Conservation (phyloP, 2,329 filamentous ascomycete species). For the Aotearoamyces nothofagi region DNA sequence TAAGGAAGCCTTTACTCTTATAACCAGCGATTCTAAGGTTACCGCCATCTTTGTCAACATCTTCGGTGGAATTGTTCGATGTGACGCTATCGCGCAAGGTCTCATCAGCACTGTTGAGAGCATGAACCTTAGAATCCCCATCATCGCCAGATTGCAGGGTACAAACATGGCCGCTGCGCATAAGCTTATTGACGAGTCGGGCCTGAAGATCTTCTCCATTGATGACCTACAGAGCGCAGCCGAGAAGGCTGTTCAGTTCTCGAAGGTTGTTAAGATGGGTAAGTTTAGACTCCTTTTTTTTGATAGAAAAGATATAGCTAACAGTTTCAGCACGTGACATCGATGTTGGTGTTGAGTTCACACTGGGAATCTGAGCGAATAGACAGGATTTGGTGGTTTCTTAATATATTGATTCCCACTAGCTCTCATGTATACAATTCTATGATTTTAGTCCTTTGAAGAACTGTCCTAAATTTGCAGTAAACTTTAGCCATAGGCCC, state of each 20-base stretch:
- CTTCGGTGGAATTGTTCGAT: conserved; percentile 96
- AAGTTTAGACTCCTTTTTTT: conserved; percentile 27
- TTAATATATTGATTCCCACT: conserved; percentile 19
- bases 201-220: conserved; percentile 99
- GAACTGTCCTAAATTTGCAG: no score
- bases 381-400: conserved; percentile 9
- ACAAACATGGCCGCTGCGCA: conserved; percentile 96
- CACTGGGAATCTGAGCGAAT: conserved; percentile 63
- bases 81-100: conserved; percentile 92
- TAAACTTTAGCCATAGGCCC: no score
- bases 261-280: conserved; percentile 98
- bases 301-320: conserved; percentile 2
- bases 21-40: conserved; percentile 96
- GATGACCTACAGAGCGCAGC: conserved; percentile 94
- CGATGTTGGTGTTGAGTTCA: conserved; percentile 92
- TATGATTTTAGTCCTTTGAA: no score
- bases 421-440: background rate
- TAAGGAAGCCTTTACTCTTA: conserved; percentile 94
- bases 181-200: conserved; percentile 87
- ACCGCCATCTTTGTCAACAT: conserved; percentile 99
- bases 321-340: conserved; percentile 64
- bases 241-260: conserved; percentile 97
- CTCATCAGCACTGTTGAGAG: conserved; percentile 88
- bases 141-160: conserved; percentile 92
- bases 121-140: conserved; percentile 92